A percentile compares a stretch with the other conserved stretches of the same genome.
These are phyloP conservation scores for Isoetes taiwanensis DNA, from an alignment of 75 land plant genomes.

Conservation along the genomic window DNA sequence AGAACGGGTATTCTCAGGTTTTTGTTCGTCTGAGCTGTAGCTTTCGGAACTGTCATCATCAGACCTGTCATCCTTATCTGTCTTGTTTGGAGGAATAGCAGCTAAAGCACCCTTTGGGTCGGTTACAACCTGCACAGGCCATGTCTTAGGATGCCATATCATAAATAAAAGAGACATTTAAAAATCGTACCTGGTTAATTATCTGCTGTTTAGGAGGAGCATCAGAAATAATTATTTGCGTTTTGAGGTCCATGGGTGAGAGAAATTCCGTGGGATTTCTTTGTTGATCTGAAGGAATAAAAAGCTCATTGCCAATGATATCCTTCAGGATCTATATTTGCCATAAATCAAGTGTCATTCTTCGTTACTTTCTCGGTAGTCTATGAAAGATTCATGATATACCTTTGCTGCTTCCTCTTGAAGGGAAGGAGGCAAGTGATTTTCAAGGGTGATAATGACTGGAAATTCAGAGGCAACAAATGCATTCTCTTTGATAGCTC, in stretches of 20 bases:
- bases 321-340: constrained; percentile 14
- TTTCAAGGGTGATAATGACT: constrained; percentile 27
- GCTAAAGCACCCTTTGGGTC: constrained; percentile 1
- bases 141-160: too few species aligned
- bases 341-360: not conserved
- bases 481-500: constrained; percentile 27
- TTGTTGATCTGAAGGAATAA: constrained; percentile 13
- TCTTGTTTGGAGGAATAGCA: constrained; percentile 2
- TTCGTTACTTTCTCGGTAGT: not conserved
- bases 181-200: constrained; percentile 17
- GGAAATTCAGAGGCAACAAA: constrained; percentile 26
- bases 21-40: not conserved
- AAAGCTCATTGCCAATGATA: constrained; percentile 14
- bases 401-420: constrained; percentile 23
- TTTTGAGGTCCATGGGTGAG: constrained; percentile 24
- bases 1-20: too few species aligned
- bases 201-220: constrained; percentile 23
- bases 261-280: constrained; percentile 17
- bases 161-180: not conserved
- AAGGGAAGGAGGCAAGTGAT: constrained; percentile 13
- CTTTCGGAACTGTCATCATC: not conserved
- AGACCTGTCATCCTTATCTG: not conserved
- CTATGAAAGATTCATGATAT: not conserved
- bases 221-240: constrained; percentile 25
- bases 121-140: not conserved